Evolutionary conservation across 2,329 filamentous ascomycete genomes (phyloP), one percentile per base, ranked within the genome.

Genomic region (Sporothrix mexicana): DNA sequence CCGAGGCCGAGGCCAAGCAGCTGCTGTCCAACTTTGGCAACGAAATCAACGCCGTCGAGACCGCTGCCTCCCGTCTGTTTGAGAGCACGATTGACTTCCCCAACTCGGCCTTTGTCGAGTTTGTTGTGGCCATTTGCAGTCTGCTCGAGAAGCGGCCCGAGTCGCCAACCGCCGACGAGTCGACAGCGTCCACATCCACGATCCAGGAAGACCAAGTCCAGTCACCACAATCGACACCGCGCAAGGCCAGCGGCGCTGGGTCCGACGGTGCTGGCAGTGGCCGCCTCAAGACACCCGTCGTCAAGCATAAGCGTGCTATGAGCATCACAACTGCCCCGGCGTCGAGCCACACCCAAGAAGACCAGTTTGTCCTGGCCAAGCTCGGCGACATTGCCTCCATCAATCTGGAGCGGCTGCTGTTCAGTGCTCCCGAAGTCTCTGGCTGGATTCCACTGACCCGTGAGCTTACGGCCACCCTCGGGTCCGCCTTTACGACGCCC

Each of bases 81-180:
- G 96, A 98, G 79, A 97, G 94, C 81, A 98, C 95, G 0, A 86
- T 92, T 17, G 95, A 98, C 77, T 98, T 97, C 77, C 93, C 94
- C 0, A 94, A 95, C 75, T 86, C 90, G 17, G 86, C 94, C 0
- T 98, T 98, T 77, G 84, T 92, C 5, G 89, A 93, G 75, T 89
- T 98, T 10, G 85, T 98, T 1, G 84, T 86, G 71, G 92, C 94
- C 0, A 86, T 97, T 3, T 94, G 94, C 78, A 85, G 87, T 62
- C 84, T 98, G 7, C 85, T 97, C 6, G 86, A 87, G 47, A 75
- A 80, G 78, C 76, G 75, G 23, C 70, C 70, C 9, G 80, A 82
- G 45, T 72, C 78, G 1, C 69, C 78, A 2, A 15, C 53, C 10
- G 7, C 36, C 0, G 43, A 12, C 1, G 59, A n/a, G 1, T 20